Evolutionary conservation across 495 filamentous ascomycete genomes (phyloP), one percentile per base, ranked within the genome.

Genomic region (Neurospora tetraspora): DNA sequence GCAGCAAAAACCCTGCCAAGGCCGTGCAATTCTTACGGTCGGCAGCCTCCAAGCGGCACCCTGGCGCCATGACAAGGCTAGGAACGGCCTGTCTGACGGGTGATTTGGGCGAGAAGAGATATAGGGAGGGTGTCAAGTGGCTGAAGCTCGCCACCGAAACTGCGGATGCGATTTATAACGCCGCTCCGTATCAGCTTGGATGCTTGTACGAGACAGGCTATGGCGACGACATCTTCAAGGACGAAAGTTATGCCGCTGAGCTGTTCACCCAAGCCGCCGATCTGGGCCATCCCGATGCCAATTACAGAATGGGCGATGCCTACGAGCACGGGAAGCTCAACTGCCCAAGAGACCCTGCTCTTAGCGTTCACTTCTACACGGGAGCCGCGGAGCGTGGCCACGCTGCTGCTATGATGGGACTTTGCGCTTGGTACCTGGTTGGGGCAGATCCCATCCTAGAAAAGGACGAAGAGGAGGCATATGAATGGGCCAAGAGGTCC

Each of bases 371-470:
- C 79, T 98, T 97, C 78, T 99, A 99, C 81, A 98, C 94, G 8
- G 90, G 89, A 5, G 96, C 96, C 11, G 96, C 96, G 12, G 92
- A 96, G 75, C 83, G 86, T 14, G 93, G 92, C 1, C 92, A 97
- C 79, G 86, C 94, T 0, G 86, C 91, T 53, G 96, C 94, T n/a
- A 97, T 97, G 95, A 97, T 99, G 94, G 94, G 94, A 20, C 86
- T 99, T 31, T 98, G 96, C 79, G 96, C 96, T 16, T 99, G 96
- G 96, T 99, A 98, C 80, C 90, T 99, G 81, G 92, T 98, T 10
- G 96, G 96, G 1, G 96, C 96, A 10, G 92, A 94, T 76, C 96
- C 96, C 0, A 89, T 98, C 20, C 83, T 99, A 37, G 93, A 96
- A 72, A 97, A 94, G 81, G 94, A 98, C 75, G 96, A 98, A 81